Conservation (phyloP, 108 stramenopile species). For the Nannochloropsis salina region DNA sequence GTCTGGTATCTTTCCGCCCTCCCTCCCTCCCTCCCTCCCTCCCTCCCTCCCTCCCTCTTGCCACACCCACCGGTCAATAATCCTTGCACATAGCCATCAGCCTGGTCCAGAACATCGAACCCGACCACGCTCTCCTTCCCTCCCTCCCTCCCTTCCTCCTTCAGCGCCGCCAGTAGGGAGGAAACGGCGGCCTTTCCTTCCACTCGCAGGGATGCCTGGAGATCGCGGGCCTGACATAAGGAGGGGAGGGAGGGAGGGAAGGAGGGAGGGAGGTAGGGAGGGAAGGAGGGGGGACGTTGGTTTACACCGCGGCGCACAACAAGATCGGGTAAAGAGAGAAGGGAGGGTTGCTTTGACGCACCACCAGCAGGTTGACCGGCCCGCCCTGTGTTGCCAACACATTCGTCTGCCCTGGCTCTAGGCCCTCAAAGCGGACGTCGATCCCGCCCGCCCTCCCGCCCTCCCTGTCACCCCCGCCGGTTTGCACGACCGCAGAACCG, state of each 20-base stretch:
- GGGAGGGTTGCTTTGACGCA: background rate
- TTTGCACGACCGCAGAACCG: background rate
- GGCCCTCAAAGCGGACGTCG: background rate
- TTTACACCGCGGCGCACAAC: no score
- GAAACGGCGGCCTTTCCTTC: background rate
- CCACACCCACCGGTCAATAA: background rate
- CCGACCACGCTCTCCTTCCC: background rate
- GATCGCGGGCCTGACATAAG: background rate
- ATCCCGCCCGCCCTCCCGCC: background rate
- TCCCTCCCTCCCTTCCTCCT: background rate
- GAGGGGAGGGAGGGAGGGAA: background rate
- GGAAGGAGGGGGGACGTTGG: background rate
- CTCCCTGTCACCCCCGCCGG: background rate
- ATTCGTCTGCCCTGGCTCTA: background rate
- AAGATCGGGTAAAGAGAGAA: no score
- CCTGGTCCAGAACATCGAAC: background rate
- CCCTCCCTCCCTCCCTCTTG: background rate
- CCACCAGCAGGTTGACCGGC: conserved; percentile 17
- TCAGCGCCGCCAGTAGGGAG: background rate
- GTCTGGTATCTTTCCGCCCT: background rate
- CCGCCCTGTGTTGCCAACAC: conserved; percentile 10
- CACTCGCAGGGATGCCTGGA: background rate
- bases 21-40: background rate
- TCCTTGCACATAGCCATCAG: background rate
- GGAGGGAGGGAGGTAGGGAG: background rate